Evolutionary conservation across 2,329 filamentous ascomycete genomes (phyloP), one percentile per base, ranked within the genome.

Genomic region (Aspergillus neoniger): DNA sequence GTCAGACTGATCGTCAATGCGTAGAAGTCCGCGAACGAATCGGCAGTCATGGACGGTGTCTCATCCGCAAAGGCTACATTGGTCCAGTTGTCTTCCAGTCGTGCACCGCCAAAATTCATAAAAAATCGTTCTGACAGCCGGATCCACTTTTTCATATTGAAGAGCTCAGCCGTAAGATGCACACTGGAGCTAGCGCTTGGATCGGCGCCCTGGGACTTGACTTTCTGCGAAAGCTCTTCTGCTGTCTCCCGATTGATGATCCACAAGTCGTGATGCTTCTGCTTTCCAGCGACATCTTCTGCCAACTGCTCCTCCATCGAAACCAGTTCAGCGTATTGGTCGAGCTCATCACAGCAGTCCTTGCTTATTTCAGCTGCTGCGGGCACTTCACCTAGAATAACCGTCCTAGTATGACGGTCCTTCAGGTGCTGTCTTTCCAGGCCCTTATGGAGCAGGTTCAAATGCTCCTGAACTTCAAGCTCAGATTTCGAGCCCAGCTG

Each of bases 1-100:
- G 90, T 93, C 14, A 95, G 66, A 56, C 85, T 89, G 1, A 90
- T 73, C 0, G 84, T 80, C 2, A 96, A 75, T 8, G 85, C 84
- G 69, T 92, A 83, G 48, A 96, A 88, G 67, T 95, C 91, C 5
- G 85, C 82, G n/a, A 96, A 82, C 0, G 90, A 87, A 1, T 91
- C 92, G 6, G 87, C 85, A 66, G 89, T 87, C 21, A 96, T 85
- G 0, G 89, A 86, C 0, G 92, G 92, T 3, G 80, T 80, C 58
- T 85, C 82, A 3, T 69, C 69, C 55, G 74, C 73, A 28, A 83
- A 81, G 19, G 83, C 82, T 7, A 90, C 68, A 41, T 79, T 81
- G 36, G 78, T 80, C 91, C 91, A 96, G 70, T 91, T 92, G 58
- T 85, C 82, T 57, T 86, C 85, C 12, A 81, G 77, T 44, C 84